phyloP scores from a whole-genome alignment of 345 rosid species.

The Salix arbutifolia region DNA sequence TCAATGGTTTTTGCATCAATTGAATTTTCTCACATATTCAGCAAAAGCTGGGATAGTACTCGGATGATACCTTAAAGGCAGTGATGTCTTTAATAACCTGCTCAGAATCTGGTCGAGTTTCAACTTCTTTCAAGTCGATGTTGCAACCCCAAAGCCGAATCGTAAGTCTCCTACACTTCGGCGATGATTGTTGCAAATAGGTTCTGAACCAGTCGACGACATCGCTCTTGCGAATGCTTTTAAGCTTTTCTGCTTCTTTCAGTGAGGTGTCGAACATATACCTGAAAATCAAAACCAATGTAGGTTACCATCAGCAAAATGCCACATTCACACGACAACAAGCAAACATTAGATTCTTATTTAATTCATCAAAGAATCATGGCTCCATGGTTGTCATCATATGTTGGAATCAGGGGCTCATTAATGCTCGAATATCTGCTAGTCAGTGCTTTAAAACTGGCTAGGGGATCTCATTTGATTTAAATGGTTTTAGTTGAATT shows the following conservation, averaged over 20 bases:
- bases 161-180: constrained; percentile 68
- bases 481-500: background rate
- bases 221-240: constrained; percentile 54
- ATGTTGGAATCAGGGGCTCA: no score
- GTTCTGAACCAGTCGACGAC: constrained; percentile 59
- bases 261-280: constrained; percentile 71
- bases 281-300: constrained; percentile 33
- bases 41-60: constrained; percentile 73
- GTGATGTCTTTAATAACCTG: constrained; percentile 45
- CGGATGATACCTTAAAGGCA: constrained; percentile 52
- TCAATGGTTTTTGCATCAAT: background rate
- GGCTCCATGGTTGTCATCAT: no score
- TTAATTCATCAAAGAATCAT: no score
- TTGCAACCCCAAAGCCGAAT: constrained; percentile 96
- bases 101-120: constrained; percentile 27
- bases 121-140: constrained; percentile 40
- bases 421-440: no score
- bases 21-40: constrained; percentile 15
- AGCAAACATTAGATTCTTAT: no score
- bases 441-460: background rate
- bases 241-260: constrained; percentile 73
- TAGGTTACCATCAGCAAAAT: background rate
- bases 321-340: no score
- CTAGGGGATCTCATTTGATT: background rate
- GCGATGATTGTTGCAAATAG: constrained; percentile 63